phyloP scores from a whole-genome alignment of 768 basidiomycete genomes.

The Candolleomyces efflorescens region DNA sequence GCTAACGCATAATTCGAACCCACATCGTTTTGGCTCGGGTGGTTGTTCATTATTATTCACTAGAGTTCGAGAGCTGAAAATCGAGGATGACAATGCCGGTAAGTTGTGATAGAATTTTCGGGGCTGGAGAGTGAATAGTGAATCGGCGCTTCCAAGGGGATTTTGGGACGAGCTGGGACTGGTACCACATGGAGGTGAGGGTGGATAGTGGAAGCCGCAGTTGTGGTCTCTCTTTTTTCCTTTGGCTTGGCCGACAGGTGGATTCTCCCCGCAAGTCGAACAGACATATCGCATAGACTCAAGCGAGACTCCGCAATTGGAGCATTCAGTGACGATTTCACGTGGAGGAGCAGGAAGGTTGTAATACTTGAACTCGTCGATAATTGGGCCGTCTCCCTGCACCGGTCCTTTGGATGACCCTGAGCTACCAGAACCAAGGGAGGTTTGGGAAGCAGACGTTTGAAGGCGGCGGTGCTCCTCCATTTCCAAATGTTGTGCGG shows the following conservation, averaged over 20 bases:
- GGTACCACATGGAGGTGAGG: slow-evolving; percentile 16
- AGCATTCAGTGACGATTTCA: slow-evolving; percentile 73
- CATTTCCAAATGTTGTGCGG: slow-evolving; percentile 45
- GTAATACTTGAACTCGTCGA: slow-evolving; percentile 49
- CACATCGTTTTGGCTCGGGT: slow-evolving; percentile 25
- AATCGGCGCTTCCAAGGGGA: slow-evolving; percentile 21
- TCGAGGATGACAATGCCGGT: slow-evolving; percentile 28
- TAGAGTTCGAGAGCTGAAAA: slow-evolving; percentile 18
- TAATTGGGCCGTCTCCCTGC: slow-evolving; percentile 20
- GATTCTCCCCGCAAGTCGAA: slow-evolving; percentile 79
- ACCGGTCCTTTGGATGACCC: slow-evolving; percentile 5
- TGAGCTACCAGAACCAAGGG: slow-evolving; percentile 23
- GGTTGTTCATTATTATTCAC: slow-evolving; percentile 12
- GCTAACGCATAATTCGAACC: slow-evolving; percentile 81
- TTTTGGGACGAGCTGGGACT: slow-evolving; percentile 30
- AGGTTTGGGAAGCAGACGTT: slow-evolving; percentile 21
- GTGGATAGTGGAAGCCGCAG: slow-evolving; percentile 22
- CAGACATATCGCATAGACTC: slow-evolving; percentile 91
- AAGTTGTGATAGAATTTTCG: neutral
- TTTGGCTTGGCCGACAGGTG: slow-evolving; percentile 38
- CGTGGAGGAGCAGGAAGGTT: slow-evolving; percentile 47
- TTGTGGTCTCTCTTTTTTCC: slow-evolving; percentile 42
- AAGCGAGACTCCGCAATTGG: slow-evolving; percentile 69
- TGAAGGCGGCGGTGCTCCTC: slow-evolving; percentile 18
- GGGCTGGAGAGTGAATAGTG: slow-evolving; percentile 3